Evolutionary conservation across 1,284 basidiomycete species (phyloP), one percentile per base, ranked within the genome.

Genomic region (Caloboletus inedulis): DNA sequence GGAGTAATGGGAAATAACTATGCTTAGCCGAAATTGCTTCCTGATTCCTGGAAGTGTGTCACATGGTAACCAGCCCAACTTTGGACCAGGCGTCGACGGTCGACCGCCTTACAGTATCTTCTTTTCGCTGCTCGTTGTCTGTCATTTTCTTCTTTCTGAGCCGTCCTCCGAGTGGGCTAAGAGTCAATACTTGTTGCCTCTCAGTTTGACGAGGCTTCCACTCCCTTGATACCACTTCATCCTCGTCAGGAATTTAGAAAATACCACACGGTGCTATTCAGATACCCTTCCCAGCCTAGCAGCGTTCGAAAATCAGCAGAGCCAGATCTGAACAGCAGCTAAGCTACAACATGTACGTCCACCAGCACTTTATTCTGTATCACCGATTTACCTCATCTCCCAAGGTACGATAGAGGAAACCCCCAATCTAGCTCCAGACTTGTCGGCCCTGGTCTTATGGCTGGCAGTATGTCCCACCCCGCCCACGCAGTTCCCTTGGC

Each of bases 361-460:
- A 31, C 49, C 37, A 40, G 40, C 37, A 12, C 39, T 13, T 55
- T 21, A 33, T 57, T 25, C 49, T n/a, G 29, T 30, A 37, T 40
- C 46, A 18, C 30, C 47, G 9, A 54, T 44, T 54, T 35, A 52
- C 43, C 49, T 48, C 44, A 49, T 51, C 27, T 49, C 35, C 33
- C 56, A 61, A 88, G 87, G 61, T 88, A 88, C 60, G 78, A 87
- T 69, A 77, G 77, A 62, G 84, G 85, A 50, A 72, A 72, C 53
- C 75, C 78, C 49, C 74, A 77, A 56, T 80, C 79, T 40, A 79
- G 78, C 47, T 71, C 77, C 33, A 79, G 75, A 44, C 79, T 76
- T 23, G 64, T 81, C n/a, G 78, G 81, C 6, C 71, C 77, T 59
- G 77, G 77, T 49, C 71, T 80, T 51, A 71, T 82, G 69, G 78